Base-by-base conservation (phyloP, 257 asterid species). In the Plantago elongata region DNA sequence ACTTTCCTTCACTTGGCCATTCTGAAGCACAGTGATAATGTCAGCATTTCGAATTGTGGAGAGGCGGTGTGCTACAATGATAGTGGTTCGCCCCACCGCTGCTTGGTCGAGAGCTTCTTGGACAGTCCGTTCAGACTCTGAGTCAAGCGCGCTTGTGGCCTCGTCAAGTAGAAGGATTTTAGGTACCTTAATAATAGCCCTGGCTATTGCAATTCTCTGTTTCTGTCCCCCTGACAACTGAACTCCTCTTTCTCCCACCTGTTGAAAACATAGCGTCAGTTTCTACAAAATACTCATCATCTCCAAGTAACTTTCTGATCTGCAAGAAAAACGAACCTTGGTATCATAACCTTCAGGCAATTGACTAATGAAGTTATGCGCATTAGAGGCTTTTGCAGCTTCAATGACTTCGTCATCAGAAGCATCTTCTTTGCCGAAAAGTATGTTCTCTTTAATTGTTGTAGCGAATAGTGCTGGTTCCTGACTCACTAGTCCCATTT, bases 141-240 rank as follows among this genome's bases (percentile, higher is more conserved):
- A 81, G 78, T 92, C 99, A 0, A 92, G 78, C 17, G 99, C 99
- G 62, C 99, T 92, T 0, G 99, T 92, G 70, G 99, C 96, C 75
- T 91, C 98, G 40, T 91, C 98, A 0, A 91, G 85, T 11, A 91
- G 90, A 61, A 91, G 95, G 34, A 91, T 84, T 76, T 81, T 83
- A 2, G 98, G 98, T 3, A 88, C 74, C 49, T 81, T 90, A 37
- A 91, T 82, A 49, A 83, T 67, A 47, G 98, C 98, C 72, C 98
- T 82, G 5, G 98, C 98, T 58, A 91, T 88, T 54, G 96, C 97
- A 54, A 92, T 83, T 66, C 97, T 84, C 72, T 92, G 99, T 68
- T 92, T 92, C 57, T 92, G 96, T 9, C 99, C 99, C n/a, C 99
- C 99, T 0, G 99, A 92, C 84, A 92, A 74, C 57, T 92, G 99